Percentiles rank a stretch among this genome's conserved stretches.
These are phyloP conservation scores for Orbilia blumenaviensis DNA, from an alignment of 2,329 filamentous ascomycete genomes.

Conservation along the genomic window DNA sequence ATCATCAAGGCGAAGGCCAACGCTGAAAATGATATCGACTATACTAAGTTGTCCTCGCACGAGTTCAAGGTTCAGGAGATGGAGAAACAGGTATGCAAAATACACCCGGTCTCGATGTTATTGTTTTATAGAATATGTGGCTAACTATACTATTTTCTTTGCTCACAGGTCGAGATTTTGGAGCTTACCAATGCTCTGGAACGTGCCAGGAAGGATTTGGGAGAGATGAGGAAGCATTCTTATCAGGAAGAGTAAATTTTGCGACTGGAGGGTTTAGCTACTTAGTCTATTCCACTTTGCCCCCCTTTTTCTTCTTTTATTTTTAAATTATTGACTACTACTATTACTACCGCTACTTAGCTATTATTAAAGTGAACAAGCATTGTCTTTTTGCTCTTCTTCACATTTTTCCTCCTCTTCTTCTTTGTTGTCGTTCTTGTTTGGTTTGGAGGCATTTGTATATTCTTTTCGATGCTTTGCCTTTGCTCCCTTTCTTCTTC, in stretches of 20 bases:
- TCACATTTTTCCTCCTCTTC: neutral
- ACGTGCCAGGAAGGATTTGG: slow-evolving; percentile 80
- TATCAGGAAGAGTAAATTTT: slow-evolving; percentile 72
- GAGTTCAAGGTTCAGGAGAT: slow-evolving; percentile 99
- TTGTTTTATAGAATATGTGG: slow-evolving; percentile 18
- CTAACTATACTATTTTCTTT: slow-evolving; percentile 54
- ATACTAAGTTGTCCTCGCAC: slow-evolving; percentile 84
- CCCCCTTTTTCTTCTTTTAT: neutral
- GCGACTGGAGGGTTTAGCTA: neutral
- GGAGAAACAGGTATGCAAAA: slow-evolving; percentile 99
- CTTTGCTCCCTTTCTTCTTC: too few relatives aligned
- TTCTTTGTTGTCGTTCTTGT: neutral
- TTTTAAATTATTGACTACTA: neutral
- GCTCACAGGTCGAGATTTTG: slow-evolving; percentile 87
- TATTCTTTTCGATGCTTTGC: neutral
- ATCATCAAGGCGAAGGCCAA: slow-evolving; percentile 89
- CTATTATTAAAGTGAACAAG: neutral
- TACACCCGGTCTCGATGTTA: slow-evolving; percentile 61
- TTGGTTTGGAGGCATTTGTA: neutral
- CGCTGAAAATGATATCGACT: slow-evolving; percentile 85
- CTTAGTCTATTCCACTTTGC: neutral
- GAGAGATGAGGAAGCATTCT: slow-evolving; percentile 97
- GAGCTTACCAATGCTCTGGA: slow-evolving; percentile 89
- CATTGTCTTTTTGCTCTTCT: neutral
- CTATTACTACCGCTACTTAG: neutral